Base-by-base conservation (phyloP, 352 stramenopile genomes). In the Phytophthora hibernalis region DNA sequence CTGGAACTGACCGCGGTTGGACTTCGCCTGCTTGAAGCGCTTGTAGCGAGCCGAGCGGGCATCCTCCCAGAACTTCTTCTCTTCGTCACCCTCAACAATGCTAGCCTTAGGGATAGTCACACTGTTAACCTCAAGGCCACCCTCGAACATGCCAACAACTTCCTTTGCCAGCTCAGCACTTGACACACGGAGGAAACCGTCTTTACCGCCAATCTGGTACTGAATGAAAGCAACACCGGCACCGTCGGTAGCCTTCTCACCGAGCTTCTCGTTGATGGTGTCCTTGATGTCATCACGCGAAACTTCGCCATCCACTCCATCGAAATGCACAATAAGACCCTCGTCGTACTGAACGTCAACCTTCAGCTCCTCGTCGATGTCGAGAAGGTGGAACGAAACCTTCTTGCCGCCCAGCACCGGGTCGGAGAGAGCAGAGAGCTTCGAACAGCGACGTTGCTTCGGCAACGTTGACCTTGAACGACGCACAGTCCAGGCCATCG, bases 201-300 rank as follows among this genome's bases (percentile, higher is more conserved):
- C 87, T 65, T 86, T 81, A 54, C 85, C 82, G 30, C 82, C 81
- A 48, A 94, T 83, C 66, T 94, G 87, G 70, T 95, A 95, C 77
- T 95, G 82, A 72, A 95, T 95, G 65, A 91, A 95, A 8, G 86
- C 88, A 26, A 96, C 81, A 40, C 83, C 82, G 10, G 80, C 68
- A 22, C 84, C 83, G 10, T 90, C 80, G 1, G 43, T 58, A 30
- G 82, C 84, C 61, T 87, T 90, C 5, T 90, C 83, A 16, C 81
- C 84, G 37, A 95, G 83, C 70, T 91, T 85, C 42, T 92, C 82
- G 72, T 95, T 95, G 42, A 97, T 81, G 28, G 79, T 71, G 66
- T 94, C 64, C 76, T 97, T 96, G 66, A 97, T 95, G 44, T 92
- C 83, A 57, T 96, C 85, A 42, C 90, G 87, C 31, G 86, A 94